Evolutionary conservation across 2,329 filamentous ascomycete genomes (phyloP), one percentile per base, ranked within the genome.

Genomic region (Stagonosporopsis chrysanthemi): DNA sequence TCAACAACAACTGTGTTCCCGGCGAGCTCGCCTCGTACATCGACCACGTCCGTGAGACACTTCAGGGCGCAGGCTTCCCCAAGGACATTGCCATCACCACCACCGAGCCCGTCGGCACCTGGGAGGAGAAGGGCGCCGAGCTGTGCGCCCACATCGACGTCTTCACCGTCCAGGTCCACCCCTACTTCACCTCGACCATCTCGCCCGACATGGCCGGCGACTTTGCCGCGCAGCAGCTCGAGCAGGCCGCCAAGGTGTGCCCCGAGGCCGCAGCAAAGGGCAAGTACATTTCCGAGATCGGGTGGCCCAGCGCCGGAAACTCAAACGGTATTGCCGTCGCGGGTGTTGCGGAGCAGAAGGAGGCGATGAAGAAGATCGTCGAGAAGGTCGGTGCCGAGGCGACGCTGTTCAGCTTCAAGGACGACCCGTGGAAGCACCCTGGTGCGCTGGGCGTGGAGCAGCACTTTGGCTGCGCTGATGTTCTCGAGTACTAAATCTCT

Each of bases 231-330:
- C 74, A 82, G 68, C 88, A 97, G 84, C 85, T 97, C 64, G 80
- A 86, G 43, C 82, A 90, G 64, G 87, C 96, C 62, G 80, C 86
- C 74, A 75, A 77, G 67, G 80, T 91, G 68, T 98, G 94, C 86
- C 75, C 82, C 38, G 84, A 84, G 74, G 65, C 70, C 19, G 74
- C 74, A 28, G 63, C 62, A 26, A 90, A 90, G 82, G 80, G 85
- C 35, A 88, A 88, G 65, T 87, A 91, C 82, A 91, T 94, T 80
- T 83, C 96, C 67, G 94, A 98, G 87, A 90, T 90, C 55, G 94
- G 94, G 71, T 98, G 93, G 92, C 94, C 94, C 64, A 87, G 81
- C 51, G 65, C 75, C 7, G 93, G 93, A 74, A 69, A 77, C 28
- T 77, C 85, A 56, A 94, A 95, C 79, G 91, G 91, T 59, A 73